phyloP scores from a whole-genome alignment of 805 yeast genomes.

The Yarrowia deformans region DNA sequence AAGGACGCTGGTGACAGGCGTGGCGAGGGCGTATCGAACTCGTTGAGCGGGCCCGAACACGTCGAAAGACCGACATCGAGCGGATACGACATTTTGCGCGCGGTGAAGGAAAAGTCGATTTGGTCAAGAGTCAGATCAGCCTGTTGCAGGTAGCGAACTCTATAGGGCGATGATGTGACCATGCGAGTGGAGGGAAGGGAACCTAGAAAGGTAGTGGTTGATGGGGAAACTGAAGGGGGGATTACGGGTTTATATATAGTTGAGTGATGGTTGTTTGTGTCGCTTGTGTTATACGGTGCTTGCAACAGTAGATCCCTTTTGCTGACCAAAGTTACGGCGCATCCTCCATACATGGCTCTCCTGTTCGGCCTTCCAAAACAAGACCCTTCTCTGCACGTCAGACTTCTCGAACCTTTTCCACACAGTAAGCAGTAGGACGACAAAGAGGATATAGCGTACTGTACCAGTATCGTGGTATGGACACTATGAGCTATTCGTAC shows the following conservation, averaged over 20 bases:
- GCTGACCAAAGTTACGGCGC: too few species aligned
- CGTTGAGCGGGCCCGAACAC: conserved; percentile 33
- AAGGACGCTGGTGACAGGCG: conserved; percentile 12
- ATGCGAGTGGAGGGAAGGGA: neutral
- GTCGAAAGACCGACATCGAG: conserved; percentile 31
- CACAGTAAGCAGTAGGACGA: neutral
- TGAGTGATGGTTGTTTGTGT: too few species aligned
- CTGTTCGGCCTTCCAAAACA: neutral
- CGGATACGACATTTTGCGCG: conserved; percentile 9
- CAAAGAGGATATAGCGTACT: too few species aligned
- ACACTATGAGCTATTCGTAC: too few species aligned
- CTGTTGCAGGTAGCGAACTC: neutral
- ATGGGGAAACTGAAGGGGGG: too few species aligned
- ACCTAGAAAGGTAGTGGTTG: too few species aligned
- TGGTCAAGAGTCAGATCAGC: conserved; percentile 1
- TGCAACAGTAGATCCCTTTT: neutral
- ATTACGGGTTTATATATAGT: too few species aligned
- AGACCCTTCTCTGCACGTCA: conserved; percentile 27
- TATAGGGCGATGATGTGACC: conserved; percentile 5
- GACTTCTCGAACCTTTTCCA: conserved; percentile 5
- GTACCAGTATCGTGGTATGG: too few species aligned
- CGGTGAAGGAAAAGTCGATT: neutral
- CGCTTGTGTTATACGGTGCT: too few species aligned
- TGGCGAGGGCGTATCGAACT: conserved; percentile 34
- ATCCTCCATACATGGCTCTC: too few species aligned